Conservation (phyloP, 1,284 basidiomycete genomes). For the Melampsora americana region DNA sequence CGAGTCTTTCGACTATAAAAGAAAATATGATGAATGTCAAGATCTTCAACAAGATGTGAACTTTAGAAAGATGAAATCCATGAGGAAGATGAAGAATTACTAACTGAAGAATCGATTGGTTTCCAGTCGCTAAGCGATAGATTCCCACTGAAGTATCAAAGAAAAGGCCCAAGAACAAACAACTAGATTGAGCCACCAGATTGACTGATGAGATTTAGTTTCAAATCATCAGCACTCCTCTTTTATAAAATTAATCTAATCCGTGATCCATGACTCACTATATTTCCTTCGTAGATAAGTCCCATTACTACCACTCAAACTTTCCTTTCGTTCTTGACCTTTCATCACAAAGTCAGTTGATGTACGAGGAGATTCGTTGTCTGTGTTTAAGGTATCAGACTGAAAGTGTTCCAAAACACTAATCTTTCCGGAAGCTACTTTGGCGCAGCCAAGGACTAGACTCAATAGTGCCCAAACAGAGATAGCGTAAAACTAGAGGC, state of each 20-base stretch:
- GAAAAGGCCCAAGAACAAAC: background rate
- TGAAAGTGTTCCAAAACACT: slow-evolving; percentile 1
- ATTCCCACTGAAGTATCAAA: background rate
- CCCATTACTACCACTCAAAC: background rate
- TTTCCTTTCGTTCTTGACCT: background rate
- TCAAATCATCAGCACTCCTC: background rate
- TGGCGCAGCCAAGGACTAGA: background rate
- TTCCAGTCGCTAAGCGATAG: background rate
- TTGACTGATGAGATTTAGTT: background rate
- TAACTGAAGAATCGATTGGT: background rate
- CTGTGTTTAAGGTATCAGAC: background rate
- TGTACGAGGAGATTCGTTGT: background rate
- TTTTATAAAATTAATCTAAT: background rate
- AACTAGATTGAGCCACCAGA: slow-evolving; percentile 8
- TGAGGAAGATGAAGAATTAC: background rate
- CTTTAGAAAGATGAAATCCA: background rate
- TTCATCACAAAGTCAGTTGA: background rate
- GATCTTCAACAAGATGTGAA: background rate
- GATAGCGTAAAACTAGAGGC: background rate
- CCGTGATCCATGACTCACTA: background rate
- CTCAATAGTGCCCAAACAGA: slow-evolving; percentile 5
- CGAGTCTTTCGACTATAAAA: background rate
- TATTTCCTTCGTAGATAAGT: background rate
- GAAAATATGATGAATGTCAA: background rate
- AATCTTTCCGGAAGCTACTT: background rate